Evolutionary conservation across 2,329 filamentous ascomycete genomes (phyloP).

Genomic region (Trichoderma koningiopsis): DNA sequence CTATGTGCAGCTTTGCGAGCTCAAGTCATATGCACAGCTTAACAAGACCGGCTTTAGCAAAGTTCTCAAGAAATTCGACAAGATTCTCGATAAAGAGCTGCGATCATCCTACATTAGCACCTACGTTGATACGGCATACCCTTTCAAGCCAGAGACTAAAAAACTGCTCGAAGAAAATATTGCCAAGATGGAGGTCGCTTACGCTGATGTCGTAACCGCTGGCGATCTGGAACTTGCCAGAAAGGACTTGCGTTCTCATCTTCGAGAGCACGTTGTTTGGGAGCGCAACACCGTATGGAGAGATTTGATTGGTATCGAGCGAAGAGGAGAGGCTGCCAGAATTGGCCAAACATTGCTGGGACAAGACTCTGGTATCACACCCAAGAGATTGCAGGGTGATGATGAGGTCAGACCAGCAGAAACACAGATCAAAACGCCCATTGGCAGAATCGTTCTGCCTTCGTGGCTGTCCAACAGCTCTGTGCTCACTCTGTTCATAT

Average conservation of each 20-base stretch:
- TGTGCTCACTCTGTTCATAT: conserved; percentile 73
- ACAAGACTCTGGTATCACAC: conserved; percentile 66
- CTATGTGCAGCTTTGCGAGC: conserved; percentile 90
- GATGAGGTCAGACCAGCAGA: conserved; percentile 63
- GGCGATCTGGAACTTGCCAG: conserved; percentile 77
- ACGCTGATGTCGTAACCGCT: conserved; percentile 78
- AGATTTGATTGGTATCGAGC: conserved; percentile 97
- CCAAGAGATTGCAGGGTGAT: conserved; percentile 80
- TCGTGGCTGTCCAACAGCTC: conserved; percentile 82
- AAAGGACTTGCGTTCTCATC: conserved; percentile 83
- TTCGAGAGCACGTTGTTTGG: conserved; percentile 97
- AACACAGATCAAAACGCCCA: conserved; percentile 75
- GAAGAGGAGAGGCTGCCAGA: conserved; percentile 91
- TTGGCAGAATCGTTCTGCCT: conserved; percentile 76
- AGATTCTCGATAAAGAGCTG: conserved; percentile 82
- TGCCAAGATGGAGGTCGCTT: conserved; percentile 72
- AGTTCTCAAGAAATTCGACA: conserved; percentile 98
- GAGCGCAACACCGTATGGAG: conserved; percentile 98
- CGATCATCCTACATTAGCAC: conserved; percentile 75
- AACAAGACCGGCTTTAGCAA: conserved; percentile 97
- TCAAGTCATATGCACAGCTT: conserved; percentile 93
- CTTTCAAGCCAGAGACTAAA: conserved; percentile 76
- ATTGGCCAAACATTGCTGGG: conserved; percentile 85
- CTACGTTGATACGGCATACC: conserved; percentile 75
- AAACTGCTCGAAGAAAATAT: conserved; percentile 72